Conservation (phyloP, 768 basidiomycete species). For the Amanita muscaria region DNA sequence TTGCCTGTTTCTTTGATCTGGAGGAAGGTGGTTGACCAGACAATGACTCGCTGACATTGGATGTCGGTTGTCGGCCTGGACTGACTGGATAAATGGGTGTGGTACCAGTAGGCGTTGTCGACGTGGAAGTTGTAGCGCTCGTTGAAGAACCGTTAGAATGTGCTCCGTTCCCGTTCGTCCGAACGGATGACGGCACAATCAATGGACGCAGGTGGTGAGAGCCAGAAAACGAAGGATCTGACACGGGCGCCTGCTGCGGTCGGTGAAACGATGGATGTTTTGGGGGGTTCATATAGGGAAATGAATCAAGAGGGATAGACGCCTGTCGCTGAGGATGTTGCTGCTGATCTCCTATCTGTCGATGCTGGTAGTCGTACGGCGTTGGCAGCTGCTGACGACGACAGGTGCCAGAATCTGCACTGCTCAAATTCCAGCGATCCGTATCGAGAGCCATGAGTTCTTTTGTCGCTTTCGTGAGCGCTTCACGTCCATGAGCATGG, state of each 20-base stretch:
- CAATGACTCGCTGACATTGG: background rate
- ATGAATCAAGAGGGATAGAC: constrained; percentile 3
- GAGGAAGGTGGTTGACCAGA: background rate
- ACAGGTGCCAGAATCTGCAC: constrained; percentile 9
- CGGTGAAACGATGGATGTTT: background rate
- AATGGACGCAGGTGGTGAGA: background rate
- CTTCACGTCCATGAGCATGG: constrained; percentile 45
- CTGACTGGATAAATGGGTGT: constrained; percentile 5
- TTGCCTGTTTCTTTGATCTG: constrained; percentile 4
- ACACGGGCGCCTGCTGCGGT: background rate
- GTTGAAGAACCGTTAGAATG: background rate
- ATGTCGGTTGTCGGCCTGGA: background rate
- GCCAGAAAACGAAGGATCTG: background rate
- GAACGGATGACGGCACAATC: background rate
- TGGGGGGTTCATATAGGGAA: background rate
- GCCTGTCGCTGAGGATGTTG: constrained; percentile 2
- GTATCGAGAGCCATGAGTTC: constrained; percentile 71
- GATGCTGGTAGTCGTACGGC: constrained; percentile 8
- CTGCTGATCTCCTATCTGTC: constrained; percentile 10
- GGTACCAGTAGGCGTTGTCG: constrained; percentile 13
- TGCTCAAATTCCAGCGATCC: constrained; percentile 24
- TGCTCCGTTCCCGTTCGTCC: background rate
- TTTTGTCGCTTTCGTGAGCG: constrained; percentile 71
- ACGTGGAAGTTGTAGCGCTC: constrained; percentile 12
- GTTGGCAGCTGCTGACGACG: constrained; percentile 14